Conservation (phyloP, 352 stramenopile species). For the Sclerospora graminicola region DNA sequence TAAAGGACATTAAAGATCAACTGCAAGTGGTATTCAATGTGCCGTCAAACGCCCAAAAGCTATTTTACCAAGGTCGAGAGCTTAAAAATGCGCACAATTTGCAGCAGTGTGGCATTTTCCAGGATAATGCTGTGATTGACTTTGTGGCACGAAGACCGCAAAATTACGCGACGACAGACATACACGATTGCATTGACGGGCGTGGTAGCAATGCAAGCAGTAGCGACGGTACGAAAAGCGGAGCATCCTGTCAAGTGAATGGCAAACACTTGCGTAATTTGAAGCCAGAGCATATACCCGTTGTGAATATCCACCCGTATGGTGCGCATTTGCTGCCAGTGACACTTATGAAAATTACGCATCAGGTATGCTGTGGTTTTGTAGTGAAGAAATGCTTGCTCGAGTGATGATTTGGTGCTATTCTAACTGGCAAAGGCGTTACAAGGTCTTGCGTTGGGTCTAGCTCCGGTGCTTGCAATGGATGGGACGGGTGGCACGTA, state of each 20-base stretch:
- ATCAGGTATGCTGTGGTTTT: conserved; percentile 31
- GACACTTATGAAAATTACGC: conserved; percentile 74
- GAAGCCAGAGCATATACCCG: conserved; percentile 39
- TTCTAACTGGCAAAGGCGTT: conserved; percentile 38
- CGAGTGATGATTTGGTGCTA: conserved; percentile 1
- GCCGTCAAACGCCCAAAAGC: conserved; percentile 65
- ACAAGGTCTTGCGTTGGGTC: conserved; percentile 83
- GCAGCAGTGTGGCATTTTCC: conserved; percentile 76
- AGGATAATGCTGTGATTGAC: conserved; percentile 69
- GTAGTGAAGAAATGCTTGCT: background rate
- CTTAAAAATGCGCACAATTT: conserved; percentile 79
- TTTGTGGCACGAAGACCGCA: conserved; percentile 59
- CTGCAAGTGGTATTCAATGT: conserved; percentile 79
- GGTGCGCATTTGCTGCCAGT: conserved; percentile 64
- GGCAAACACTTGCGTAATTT: conserved; percentile 24
- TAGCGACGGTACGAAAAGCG: conserved; percentile 8
- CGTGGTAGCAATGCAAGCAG: conserved; percentile 5
- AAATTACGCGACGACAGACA: conserved; percentile 42
- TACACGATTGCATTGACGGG: conserved; percentile 7
- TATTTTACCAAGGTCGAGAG: conserved; percentile 74
- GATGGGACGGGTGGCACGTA: conserved; percentile 97
- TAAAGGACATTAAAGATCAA: conserved; percentile 84
- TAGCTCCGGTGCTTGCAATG: conserved; percentile 88
- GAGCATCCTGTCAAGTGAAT: conserved; percentile 4
- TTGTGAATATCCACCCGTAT: conserved; percentile 73